Base-by-base conservation (phyloP, 495 filamentous ascomycete species). In the Penicillium cinerascens region DNA sequence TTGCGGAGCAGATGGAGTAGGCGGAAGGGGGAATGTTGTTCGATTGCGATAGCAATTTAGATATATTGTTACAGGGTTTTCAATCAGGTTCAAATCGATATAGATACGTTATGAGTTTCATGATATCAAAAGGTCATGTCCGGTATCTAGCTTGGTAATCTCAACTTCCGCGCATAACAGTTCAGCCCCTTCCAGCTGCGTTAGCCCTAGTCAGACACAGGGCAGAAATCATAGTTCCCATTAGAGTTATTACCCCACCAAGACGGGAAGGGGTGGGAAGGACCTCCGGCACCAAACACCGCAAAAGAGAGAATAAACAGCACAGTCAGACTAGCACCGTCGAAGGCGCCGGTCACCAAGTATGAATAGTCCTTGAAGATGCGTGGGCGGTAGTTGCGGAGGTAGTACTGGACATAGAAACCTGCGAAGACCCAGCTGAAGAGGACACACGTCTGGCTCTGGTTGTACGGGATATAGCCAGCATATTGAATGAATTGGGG, bases 251-350 rank as follows among this genome's bases (percentile, higher is more conserved):
- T 82, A 10, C 79, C 79, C 76, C 77, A 81, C 78, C 78, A 82
- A 6, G 54, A 60, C 1, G 66, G 71, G 54, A 72, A 69, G 2
- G 62, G 49, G 15, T 56, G 49, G 7, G 57, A 45, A 7, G 42
- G 9, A 2, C 74, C 74, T 49, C 60, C 61, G 8, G 64, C 82
- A 0, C 82, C 82, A 26, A 81, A 77, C 0, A 85, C 78, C 1
- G 82, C 80, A 61, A 85, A 85, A 0, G 77, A 77, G 4, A 84
- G 66, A 26, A 84, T 74, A 51, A 84, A 85, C 0, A 83, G 64
- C 0, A 80, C 63, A 6, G 71, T 65, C 41, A 76, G 68, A 40
- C 67, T 73, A 5, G 72, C 82, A 33, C 81, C 82, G 55, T 85
- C 82, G 23, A 83, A 64, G 4, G 80, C 82, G 3, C 71, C 81